Percentiles rank a stretch among this genome's conserved stretches.
phyloP scores from a whole-genome alignment of 148 eudicot species.

The Drosera capensis region DNA sequence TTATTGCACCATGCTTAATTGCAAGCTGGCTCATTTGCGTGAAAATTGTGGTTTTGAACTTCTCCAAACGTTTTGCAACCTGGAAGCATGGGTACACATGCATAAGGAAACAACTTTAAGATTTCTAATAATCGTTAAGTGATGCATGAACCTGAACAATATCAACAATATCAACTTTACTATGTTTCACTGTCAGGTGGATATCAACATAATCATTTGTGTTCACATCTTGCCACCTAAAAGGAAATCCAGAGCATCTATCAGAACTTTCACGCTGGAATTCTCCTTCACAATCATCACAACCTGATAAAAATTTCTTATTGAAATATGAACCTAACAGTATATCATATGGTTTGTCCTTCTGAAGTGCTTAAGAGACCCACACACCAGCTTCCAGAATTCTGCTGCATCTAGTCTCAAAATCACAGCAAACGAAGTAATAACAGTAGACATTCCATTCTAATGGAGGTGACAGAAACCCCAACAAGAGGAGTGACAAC shows the following conservation, averaged over 20 bases:
- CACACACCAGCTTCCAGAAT: too few species aligned
- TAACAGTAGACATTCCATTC: too few species aligned
- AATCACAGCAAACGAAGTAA: too few species aligned
- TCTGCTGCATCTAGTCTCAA: too few species aligned
- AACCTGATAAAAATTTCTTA: too few species aligned
- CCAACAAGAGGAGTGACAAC: too few species aligned
- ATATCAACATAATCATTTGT: background rate
- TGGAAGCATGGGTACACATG: constrained; percentile 1
- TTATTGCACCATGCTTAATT: constrained; percentile 87
- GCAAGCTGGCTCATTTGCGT: constrained; percentile 97
- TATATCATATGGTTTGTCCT: too few species aligned
- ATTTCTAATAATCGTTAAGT: background rate
- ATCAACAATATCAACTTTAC: background rate
- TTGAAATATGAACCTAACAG: too few species aligned
- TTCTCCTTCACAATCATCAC: too few species aligned
- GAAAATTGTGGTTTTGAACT: constrained; percentile 93
- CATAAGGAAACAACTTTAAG: background rate
- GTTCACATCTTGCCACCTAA: background rate
- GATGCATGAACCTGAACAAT: background rate
- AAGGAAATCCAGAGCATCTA: background rate
- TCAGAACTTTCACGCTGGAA: too few species aligned
- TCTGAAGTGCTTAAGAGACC: too few species aligned
- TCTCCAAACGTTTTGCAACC: constrained; percentile 95
- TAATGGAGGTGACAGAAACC: too few species aligned
- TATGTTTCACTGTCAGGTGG: background rate